Evolutionary conservation across 2,329 filamentous ascomycete genomes (phyloP), one percentile per base, ranked within the genome.

Genomic region (Hymenoscyphus fructigenus): DNA sequence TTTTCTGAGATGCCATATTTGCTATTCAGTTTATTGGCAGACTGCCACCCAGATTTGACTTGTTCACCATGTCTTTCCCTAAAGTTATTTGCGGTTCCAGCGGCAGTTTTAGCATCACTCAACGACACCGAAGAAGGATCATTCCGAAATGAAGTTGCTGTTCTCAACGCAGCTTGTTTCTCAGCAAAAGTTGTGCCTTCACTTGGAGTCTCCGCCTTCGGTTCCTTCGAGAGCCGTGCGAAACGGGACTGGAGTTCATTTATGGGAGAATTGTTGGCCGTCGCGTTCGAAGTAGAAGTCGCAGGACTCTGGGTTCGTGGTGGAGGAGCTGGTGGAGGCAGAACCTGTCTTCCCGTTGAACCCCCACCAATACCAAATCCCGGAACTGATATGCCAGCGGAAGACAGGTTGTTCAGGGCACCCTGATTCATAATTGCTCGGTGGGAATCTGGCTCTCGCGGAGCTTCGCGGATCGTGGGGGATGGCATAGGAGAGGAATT

Each of bases 341-440:
- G 20, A 44, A 74, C 62, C 47, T 78, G 74, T 76, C 77, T 79
- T 75, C 64, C 73, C 28, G 71, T 67, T 62, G 72, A 67, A 14
- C 47, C 47, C 65, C 71, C 74, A 2, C 84, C 84, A 66, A 91
- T 89, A 17, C 84, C 85, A 44, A 91, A 80, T 0, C 82, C 86
- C n/a, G 88, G 85, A 0, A 91, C 87, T 3, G 84, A 86, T 5
- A 91, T 79, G 14, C 88, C 89, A 23, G 88, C 86, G 67, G 83
- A 81, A 3, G 83, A 82, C 14, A 91, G 77, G 62, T 87, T 82
- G 50, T 79, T 81, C 44, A 86, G 71, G 6, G 88, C 83, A 7
- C 80, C 82, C 64, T 76, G 75, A 53, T 76, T 76, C 34, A 77
- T 67, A 59, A 75, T 70, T 29, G 72, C 75, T 58, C 64, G 72